A percentile compares a stretch with the other conserved stretches of the same genome.
phyloP scores from a whole-genome alignment of 371 early-diverging fungal genomes.

The Syncephalis plumigaleata region DNA sequence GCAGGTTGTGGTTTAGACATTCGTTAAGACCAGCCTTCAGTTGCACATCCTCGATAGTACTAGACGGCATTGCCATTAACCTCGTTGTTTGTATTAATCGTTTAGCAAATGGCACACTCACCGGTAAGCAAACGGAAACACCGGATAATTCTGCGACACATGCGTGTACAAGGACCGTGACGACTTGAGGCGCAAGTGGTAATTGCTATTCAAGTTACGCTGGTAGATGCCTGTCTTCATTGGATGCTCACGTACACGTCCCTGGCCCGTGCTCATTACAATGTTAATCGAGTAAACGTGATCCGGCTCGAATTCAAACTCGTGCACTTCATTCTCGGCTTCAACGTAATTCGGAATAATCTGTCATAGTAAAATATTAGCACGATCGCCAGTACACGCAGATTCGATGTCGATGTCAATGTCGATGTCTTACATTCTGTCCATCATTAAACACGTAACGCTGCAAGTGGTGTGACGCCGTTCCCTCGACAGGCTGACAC shows the following conservation, averaged over 20 bases:
- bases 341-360: constrained; percentile 71
- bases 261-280: constrained; percentile 66
- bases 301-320: constrained; percentile 58
- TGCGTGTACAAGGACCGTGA: constrained; percentile 56
- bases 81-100: neutral
- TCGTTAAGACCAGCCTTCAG: constrained; percentile 78
- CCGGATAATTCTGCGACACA: constrained; percentile 50
- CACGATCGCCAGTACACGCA: too few relatives aligned
- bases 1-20: constrained; percentile 48
- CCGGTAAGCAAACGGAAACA: constrained; percentile 69
- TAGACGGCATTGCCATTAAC: constrained; percentile 3
- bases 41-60: constrained; percentile 55
- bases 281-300: constrained; percentile 75
- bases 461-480: constrained; percentile 64
- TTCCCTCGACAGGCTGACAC: constrained; percentile 73
- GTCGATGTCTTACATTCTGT: constrained; percentile 8
- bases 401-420: too few relatives aligned
- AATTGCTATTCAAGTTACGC: constrained; percentile 55
- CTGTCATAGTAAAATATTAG: constrained; percentile 27
- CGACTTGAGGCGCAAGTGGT: constrained; percentile 74
- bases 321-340: constrained; percentile 44
- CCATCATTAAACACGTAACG: constrained; percentile 64
- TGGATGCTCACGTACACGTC: constrained; percentile 32
- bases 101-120: constrained; percentile 15
- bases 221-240: constrained; percentile 67